These are phyloP conservation scores for Arxiozyma slooffiae DNA, from an alignment of 1,139 yeast species.

Conservation along the genomic window DNA sequence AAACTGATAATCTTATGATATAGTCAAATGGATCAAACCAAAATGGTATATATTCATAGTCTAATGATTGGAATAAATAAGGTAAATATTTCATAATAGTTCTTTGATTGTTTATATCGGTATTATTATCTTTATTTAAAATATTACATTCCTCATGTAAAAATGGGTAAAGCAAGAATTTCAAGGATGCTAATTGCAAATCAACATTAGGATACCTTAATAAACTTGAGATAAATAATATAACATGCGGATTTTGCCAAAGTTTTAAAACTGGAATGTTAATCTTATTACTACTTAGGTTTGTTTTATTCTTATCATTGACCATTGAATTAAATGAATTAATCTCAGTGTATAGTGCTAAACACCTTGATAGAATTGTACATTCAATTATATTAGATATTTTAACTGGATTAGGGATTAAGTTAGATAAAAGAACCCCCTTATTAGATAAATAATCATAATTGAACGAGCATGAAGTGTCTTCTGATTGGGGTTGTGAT, in stretches of 20 bases:
- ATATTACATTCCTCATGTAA: constrained; percentile 4
- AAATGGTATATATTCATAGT: constrained; percentile 21
- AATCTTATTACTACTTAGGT: not conserved
- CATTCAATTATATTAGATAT: constrained; percentile 17
- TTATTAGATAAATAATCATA: constrained; percentile 15
- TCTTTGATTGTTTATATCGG: not conserved
- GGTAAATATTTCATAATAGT: constrained; percentile 16
- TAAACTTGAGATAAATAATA: constrained; percentile 17
- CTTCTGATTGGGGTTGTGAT: not conserved
- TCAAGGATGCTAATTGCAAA: constrained; percentile 19
- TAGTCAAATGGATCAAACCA: constrained; percentile 28
- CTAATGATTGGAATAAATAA: constrained; percentile 21
- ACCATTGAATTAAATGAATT: not conserved
- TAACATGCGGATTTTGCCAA: constrained; percentile 16
- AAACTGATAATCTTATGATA: constrained; percentile 14
- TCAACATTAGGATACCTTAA: constrained; percentile 17
- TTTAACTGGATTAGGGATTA: constrained; percentile 20
- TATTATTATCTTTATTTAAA: constrained; percentile 5
- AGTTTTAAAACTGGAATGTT: constrained; percentile 2
- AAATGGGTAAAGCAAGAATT: constrained; percentile 18
- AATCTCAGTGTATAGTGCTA: constrained; percentile 14
- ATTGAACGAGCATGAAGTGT: not conserved
- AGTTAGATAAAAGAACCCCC: constrained; percentile 10
- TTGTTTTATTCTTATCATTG: not conserved
- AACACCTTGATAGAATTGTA: constrained; percentile 12